Conservation (phyloP, 257 asterid species). For the Solanum medicagineum region DNA sequence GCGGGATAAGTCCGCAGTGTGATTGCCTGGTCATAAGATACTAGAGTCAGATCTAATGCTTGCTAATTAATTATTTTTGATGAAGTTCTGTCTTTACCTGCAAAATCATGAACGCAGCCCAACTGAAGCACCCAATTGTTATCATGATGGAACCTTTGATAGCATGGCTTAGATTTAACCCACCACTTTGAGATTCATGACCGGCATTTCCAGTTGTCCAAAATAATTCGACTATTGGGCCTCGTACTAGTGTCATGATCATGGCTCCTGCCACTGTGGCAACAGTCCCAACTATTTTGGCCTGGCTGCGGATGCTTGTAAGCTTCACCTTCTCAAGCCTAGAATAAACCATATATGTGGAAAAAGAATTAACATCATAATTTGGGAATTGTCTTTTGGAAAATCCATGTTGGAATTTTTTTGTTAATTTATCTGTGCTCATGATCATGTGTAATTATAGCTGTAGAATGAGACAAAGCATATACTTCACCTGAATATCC, state of each 20-base stretch:
- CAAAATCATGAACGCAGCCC: slow-evolving; percentile 87
- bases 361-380: background rate
- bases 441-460: background rate
- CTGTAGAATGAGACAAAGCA: background rate
- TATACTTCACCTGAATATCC: slow-evolving; percentile 49
- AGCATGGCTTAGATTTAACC: slow-evolving; percentile 37
- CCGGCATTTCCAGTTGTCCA: slow-evolving; percentile 39
- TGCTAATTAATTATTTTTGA: background rate
- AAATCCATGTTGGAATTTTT: background rate
- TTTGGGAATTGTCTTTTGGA: background rate
- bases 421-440: background rate
- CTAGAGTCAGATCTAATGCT: background rate
- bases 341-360: background rate
- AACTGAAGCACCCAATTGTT: slow-evolving; percentile 71
- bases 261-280: slow-evolving; percentile 92
- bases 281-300: slow-evolving; percentile 71
- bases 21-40: slow-evolving; percentile 35
- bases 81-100: slow-evolving; percentile 36
- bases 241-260: slow-evolving; percentile 82
- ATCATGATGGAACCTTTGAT: slow-evolving; percentile 80
- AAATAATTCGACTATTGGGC: slow-evolving; percentile 52
- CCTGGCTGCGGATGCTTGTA: slow-evolving; percentile 82
- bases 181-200: slow-evolving; percentile 17
- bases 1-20: slow-evolving; percentile 61
- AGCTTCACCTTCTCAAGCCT: slow-evolving; percentile 75